Evolutionary conservation across 1,284 basidiomycete species (phyloP).

Genomic region (Dichomitus squalens): DNA sequence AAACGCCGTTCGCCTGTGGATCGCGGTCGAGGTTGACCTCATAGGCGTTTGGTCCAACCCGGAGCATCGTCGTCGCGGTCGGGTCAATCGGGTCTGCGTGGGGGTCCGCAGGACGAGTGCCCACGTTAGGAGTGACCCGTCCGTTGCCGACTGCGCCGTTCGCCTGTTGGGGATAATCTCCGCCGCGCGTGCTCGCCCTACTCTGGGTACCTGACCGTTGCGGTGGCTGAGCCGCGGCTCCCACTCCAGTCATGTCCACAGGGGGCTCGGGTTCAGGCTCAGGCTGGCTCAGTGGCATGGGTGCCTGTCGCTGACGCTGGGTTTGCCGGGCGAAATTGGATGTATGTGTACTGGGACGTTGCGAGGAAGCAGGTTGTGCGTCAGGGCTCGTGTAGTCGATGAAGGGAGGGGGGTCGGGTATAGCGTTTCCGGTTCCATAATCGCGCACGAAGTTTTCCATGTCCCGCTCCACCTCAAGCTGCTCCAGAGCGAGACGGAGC

Average conservation of each 20-base stretch:
- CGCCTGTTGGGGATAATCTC: slow-evolving; percentile 13
- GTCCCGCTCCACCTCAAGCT: slow-evolving; percentile 81
- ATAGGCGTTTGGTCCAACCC: slow-evolving; percentile 67
- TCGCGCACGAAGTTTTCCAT: slow-evolving; percentile 84
- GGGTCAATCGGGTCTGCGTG: slow-evolving; percentile 61
- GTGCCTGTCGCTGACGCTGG: slow-evolving; percentile 44
- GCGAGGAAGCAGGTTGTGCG: slow-evolving; percentile 58
- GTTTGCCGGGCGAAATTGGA: slow-evolving; percentile 64
- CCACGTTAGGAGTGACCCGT: slow-evolving; percentile 14
- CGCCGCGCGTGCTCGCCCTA: slow-evolving; percentile 34
- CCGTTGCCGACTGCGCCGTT: slow-evolving; percentile 34
- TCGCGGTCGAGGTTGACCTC: slow-evolving; percentile 66
- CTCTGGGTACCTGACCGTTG: slow-evolving; percentile 36
- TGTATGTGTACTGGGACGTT: slow-evolving; percentile 52
- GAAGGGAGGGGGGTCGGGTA: slow-evolving; percentile 83
- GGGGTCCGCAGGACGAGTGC: slow-evolving; percentile 44
- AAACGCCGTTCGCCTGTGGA: slow-evolving; percentile 39
- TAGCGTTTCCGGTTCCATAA: slow-evolving; percentile 83
- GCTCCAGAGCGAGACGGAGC: slow-evolving; percentile 80
- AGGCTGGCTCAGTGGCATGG: slow-evolving; percentile 41
- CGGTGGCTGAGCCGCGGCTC: slow-evolving; percentile 41
- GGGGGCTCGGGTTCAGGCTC: slow-evolving; percentile 34
- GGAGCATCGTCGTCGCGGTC: slow-evolving; percentile 58
- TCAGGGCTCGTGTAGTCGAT: slow-evolving; percentile 76
- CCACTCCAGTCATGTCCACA: slow-evolving; percentile 68